phyloP scores from a whole-genome alignment of 148 eudicot genomes.

The Dianthus caryophyllus region DNA sequence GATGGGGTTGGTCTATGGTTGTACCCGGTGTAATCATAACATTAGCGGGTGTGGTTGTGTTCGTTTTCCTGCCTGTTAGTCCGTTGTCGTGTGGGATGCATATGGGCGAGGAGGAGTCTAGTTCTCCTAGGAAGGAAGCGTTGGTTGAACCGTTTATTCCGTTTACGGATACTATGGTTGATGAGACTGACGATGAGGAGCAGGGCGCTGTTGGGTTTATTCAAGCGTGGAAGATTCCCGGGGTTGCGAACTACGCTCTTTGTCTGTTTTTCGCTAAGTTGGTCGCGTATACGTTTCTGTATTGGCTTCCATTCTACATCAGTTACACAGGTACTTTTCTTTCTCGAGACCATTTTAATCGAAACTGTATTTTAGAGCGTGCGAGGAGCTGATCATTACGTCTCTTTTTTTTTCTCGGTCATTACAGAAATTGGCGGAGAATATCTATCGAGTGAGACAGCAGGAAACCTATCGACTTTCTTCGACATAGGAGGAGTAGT shows the following conservation, averaged over 20 bases:
- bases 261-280: slow-evolving; percentile 87
- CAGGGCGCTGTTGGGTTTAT: slow-evolving; percentile 57
- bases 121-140: slow-evolving; percentile 38
- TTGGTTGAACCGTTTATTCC: slow-evolving; percentile 39
- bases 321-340: slow-evolving; percentile 65
- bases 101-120: slow-evolving; percentile 41
- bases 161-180: slow-evolving; percentile 7
- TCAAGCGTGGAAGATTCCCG: slow-evolving; percentile 91
- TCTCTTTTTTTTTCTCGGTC: neutral
- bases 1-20: slow-evolving; percentile 97
- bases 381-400: neutral
- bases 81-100: slow-evolving; percentile 66
- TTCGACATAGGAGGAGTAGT: slow-evolving; percentile 89
- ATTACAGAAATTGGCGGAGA: slow-evolving; percentile 74
- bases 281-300: slow-evolving; percentile 87
- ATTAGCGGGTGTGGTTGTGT: slow-evolving; percentile 53
- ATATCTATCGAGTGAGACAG: slow-evolving; percentile 66
- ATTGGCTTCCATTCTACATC: slow-evolving; percentile 96
- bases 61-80: slow-evolving; percentile 57
- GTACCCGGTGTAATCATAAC: slow-evolving; percentile 62
- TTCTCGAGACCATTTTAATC: neutral
- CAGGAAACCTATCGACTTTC: slow-evolving; percentile 81
- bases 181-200: slow-evolving; percentile 20
- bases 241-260: slow-evolving; percentile 85
- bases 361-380: neutral